These are phyloP conservation scores for Colletotrichum shisoi DNA, from an alignment of 2,329 filamentous ascomycete genomes.

Conservation along the genomic window DNA sequence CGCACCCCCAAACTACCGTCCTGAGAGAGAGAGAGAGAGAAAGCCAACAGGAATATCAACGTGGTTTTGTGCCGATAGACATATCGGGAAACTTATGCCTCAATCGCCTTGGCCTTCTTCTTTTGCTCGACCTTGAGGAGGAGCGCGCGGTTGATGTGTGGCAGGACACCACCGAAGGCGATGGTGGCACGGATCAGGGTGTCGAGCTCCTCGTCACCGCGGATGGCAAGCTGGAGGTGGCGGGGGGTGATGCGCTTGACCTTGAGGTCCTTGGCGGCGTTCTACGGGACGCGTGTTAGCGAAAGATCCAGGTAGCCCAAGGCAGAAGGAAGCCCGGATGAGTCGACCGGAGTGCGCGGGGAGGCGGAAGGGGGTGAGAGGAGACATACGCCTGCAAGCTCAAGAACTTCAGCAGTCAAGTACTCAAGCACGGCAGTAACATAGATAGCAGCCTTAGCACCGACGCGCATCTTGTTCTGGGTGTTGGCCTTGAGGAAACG, in stretches of 20 bases:
- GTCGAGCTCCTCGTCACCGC: conserved; percentile 97
- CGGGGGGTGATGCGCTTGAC: conserved; percentile 99
- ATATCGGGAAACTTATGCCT: conserved; percentile 32
- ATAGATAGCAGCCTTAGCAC: conserved; percentile 97
- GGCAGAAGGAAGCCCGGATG: conserved; percentile 11
- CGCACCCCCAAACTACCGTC: conserved; percentile 27
- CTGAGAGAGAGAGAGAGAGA: conserved; percentile 12
- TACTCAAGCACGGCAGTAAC: conserved; percentile 98
- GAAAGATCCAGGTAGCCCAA: conserved; percentile 15
- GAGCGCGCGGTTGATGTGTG: conserved; percentile 97
- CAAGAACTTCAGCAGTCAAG: conserved; percentile 95
- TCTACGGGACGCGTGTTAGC: conserved; percentile 57
- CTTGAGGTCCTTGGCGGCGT: conserved; percentile 98
- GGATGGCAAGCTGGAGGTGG: conserved; percentile 96
- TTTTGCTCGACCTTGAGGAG: conserved; percentile 96
- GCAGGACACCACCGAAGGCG: conserved; percentile 96
- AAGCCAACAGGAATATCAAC: conserved; percentile 33
- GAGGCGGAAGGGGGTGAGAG: conserved; percentile 2
- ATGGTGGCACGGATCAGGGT: conserved; percentile 97
- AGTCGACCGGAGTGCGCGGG: conserved; percentile 21
- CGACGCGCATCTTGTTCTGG: conserved; percentile 99
- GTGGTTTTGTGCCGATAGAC: conserved; percentile 15
- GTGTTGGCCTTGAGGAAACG: conserved; percentile 99
- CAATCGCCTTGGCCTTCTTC: conserved; percentile 75
- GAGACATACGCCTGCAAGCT: conserved; percentile 84